These are phyloP conservation scores for Candida alai DNA, from an alignment of 805 yeast species.

Conservation along the genomic window DNA sequence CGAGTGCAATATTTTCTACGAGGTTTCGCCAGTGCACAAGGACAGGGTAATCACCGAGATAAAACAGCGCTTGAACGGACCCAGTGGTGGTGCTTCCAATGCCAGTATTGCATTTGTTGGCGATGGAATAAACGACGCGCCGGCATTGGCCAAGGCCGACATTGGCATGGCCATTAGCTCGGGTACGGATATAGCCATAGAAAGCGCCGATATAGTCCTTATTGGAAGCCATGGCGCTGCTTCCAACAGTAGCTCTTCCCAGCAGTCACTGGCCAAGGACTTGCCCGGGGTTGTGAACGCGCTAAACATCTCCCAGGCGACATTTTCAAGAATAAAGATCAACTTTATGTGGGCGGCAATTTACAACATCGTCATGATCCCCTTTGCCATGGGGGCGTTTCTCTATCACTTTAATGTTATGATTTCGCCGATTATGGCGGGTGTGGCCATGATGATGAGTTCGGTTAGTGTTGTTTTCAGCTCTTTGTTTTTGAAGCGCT, in stretches of 20 bases:
- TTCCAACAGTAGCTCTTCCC: slow-evolving; percentile 14
- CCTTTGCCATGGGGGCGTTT: slow-evolving; percentile 91
- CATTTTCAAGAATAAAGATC: slow-evolving; percentile 69
- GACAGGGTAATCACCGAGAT: slow-evolving; percentile 59
- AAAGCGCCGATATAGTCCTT: slow-evolving; percentile 91
- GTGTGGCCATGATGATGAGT: slow-evolving; percentile 89
- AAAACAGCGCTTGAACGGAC: slow-evolving; percentile 43
- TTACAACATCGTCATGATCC: slow-evolving; percentile 82
- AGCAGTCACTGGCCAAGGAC: too few species aligned
- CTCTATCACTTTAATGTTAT: slow-evolving; percentile 71
- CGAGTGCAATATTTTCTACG: slow-evolving; percentile 61
- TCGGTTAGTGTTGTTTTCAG: slow-evolving; percentile 84
- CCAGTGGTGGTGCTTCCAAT: slow-evolving; percentile 27
- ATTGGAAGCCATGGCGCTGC: slow-evolving; percentile 37
- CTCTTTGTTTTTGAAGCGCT: slow-evolving; percentile 66
- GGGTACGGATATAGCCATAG: slow-evolving; percentile 95
- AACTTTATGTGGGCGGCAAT: slow-evolving; percentile 86
- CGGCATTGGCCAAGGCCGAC: slow-evolving; percentile 86
- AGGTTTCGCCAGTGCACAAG: slow-evolving; percentile 74
- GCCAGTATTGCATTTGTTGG: slow-evolving; percentile 81
- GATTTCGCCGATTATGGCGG: slow-evolving; percentile 85
- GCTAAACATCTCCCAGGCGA: slow-evolving; percentile 61
- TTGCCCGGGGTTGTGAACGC: slow-evolving; percentile 56
- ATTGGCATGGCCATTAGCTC: slow-evolving; percentile 88
- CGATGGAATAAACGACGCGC: slow-evolving; percentile 97